Conservation (phyloP, 164 flowering plant species). For the Vitis riparia region DNA sequence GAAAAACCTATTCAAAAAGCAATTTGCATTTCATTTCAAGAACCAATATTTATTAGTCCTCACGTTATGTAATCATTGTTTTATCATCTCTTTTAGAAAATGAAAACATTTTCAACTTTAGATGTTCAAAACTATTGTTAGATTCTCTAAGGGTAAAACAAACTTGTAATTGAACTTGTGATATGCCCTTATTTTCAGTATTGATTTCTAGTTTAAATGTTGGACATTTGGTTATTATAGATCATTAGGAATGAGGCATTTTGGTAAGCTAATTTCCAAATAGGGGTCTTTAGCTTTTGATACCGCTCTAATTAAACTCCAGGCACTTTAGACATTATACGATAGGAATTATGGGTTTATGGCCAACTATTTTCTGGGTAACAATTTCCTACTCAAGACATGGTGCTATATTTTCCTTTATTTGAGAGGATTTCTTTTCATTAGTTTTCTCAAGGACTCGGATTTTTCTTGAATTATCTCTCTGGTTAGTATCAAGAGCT, state of each 20-base stretch:
- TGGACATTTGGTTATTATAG: background rate
- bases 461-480: background rate
- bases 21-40: too few relatives aligned
- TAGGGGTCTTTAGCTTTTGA: background rate
- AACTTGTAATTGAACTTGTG: background rate
- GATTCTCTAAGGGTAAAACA: too few relatives aligned
- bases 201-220: background rate
- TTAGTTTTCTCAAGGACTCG: background rate
- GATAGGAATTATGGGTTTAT: background rate
- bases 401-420: background rate
- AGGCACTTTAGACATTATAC: background rate
- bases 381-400: background rate
- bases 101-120: too few relatives aligned
- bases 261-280: background rate
- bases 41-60: too few relatives aligned
- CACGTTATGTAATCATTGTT: too few relatives aligned
- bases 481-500: background rate
- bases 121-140: too few relatives aligned
- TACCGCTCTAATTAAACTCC: background rate
- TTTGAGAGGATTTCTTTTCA: background rate
- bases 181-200: background rate
- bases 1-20: too few relatives aligned
- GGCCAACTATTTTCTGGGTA: background rate
- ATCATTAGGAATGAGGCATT: background rate
- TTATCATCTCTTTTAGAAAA: too few relatives aligned